A percentile compares a stretch with the other conserved stretches of the same genome.
phyloP scores from a whole-genome alignment of 2,329 filamentous ascomycete genomes.

The Diaporthe vexans region DNA sequence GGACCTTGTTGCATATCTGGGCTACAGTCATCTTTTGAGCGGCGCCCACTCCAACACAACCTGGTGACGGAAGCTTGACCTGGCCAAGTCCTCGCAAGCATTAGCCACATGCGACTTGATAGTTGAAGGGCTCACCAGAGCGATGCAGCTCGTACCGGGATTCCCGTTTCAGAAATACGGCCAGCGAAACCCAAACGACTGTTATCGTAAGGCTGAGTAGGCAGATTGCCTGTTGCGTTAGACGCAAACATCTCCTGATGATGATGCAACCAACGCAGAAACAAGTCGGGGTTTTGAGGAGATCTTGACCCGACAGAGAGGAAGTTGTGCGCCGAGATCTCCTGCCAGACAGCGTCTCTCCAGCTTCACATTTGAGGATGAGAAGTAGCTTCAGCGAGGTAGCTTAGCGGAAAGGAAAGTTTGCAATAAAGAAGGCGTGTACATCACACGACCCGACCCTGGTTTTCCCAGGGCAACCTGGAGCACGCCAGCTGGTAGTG shows the following conservation, averaged over 20 bases:
- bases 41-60: background rate
- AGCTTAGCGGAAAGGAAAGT: conserved; percentile 22
- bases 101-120: background rate
- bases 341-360: background rate
- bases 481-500: background rate
- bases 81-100: background rate
- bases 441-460: background rate
- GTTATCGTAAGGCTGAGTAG: background rate
- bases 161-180: background rate
- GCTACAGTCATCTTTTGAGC: background rate
- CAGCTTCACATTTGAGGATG: background rate
- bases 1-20: background rate
- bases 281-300: background rate
- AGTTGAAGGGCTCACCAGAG: background rate
- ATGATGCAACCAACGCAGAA: background rate
- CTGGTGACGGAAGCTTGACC: no score
- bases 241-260: background rate
- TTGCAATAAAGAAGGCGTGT: background rate
- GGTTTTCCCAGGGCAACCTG: no score
- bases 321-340: background rate
- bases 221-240: background rate
- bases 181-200: background rate
- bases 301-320: background rate
- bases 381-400: conserved; percentile 8
- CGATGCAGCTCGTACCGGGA: background rate